Conservation (phyloP, 768 basidiomycete species). For the Suillus subaureus region DNA sequence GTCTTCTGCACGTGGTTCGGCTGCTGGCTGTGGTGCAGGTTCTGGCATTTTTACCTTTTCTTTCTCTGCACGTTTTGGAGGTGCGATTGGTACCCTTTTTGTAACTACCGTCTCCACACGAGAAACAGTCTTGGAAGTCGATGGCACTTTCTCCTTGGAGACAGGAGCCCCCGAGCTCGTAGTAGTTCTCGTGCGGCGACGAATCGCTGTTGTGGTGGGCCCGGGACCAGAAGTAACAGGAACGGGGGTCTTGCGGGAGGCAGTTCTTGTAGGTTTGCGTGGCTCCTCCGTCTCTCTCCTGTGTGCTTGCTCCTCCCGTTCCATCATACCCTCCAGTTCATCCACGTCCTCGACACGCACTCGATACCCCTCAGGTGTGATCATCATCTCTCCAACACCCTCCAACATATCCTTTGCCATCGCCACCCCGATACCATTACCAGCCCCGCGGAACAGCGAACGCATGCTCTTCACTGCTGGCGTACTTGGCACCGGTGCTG, state of each 20-base stretch:
- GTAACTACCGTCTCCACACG: slow-evolving; percentile 1
- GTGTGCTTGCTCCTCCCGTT: slow-evolving; percentile 7
- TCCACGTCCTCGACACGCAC: slow-evolving; percentile 13
- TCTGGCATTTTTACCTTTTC: slow-evolving; percentile 3
- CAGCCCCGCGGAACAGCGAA: slow-evolving; percentile 30
- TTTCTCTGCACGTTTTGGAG: slow-evolving; percentile 7
- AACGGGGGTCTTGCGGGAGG: slow-evolving; percentile 2
- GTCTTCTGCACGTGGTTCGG: neutral
- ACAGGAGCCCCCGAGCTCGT: neutral
- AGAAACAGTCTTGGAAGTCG: neutral
- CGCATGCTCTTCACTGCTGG: slow-evolving; percentile 34
- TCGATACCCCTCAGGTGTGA: slow-evolving; percentile 29
- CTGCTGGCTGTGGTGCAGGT: slow-evolving; percentile 5
- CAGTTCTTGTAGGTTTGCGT: neutral
- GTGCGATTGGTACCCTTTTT: slow-evolving; percentile 9
- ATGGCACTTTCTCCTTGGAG: neutral
- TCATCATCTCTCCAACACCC: slow-evolving; percentile 33
- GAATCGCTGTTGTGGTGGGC: slow-evolving; percentile 14
- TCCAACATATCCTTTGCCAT: slow-evolving; percentile 25
- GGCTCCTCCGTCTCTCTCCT: slow-evolving; percentile 12
- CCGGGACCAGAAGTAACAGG: neutral
- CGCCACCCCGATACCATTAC: slow-evolving; percentile 27
- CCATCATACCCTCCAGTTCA: slow-evolving; percentile 4
- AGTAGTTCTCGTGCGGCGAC: slow-evolving; percentile 27
- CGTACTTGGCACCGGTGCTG: slow-evolving; percentile 17